Conservation (phyloP, 2,329 filamentous ascomycete genomes). For the Diplodia intermedia region DNA sequence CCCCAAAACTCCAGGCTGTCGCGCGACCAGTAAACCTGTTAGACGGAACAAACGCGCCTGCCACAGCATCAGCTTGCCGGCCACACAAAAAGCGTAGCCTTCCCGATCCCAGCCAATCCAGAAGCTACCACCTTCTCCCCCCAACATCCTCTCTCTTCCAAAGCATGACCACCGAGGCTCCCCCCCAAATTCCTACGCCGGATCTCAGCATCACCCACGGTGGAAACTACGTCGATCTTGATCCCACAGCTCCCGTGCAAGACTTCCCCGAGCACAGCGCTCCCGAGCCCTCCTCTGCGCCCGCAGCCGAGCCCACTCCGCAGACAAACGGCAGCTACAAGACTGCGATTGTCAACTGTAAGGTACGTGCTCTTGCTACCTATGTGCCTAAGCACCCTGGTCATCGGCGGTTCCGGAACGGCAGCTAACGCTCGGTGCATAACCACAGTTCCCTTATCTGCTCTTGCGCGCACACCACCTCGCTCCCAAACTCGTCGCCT, state of each 20-base stretch:
- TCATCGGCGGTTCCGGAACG: slow-evolving; percentile 42
- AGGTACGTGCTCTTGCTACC: slow-evolving; percentile 48
- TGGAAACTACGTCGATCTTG: slow-evolving; percentile 42
- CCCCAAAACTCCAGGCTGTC: slow-evolving; percentile 28
- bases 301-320: slow-evolving; percentile 23
- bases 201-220: slow-evolving; percentile 33
- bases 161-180: slow-evolving; percentile 32
- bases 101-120: neutral
- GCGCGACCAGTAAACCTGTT: slow-evolving; percentile 30
- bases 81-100: slow-evolving; percentile 20
- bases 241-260: slow-evolving; percentile 39
- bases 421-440: slow-evolving; percentile 45
- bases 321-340: slow-evolving; percentile 37
- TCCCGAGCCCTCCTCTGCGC: slow-evolving; percentile 10
- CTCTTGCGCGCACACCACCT: slow-evolving; percentile 42
- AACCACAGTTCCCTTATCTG: slow-evolving; percentile 47
- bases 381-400: slow-evolving; percentile 38
- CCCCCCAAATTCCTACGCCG: slow-evolving; percentile 35
- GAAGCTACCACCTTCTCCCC: neutral
- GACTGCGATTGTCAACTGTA: slow-evolving; percentile 51
- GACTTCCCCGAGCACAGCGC: slow-evolving; percentile 17
- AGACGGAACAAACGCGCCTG: slow-evolving; percentile 16
- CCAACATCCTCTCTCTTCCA: neutral
- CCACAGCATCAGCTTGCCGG: slow-evolving; percentile 9
- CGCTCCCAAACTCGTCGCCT: slow-evolving; percentile 32